phyloP scores from a whole-genome alignment of 2,329 filamentous ascomycete species.

The Ophiostoma piceae region DNA sequence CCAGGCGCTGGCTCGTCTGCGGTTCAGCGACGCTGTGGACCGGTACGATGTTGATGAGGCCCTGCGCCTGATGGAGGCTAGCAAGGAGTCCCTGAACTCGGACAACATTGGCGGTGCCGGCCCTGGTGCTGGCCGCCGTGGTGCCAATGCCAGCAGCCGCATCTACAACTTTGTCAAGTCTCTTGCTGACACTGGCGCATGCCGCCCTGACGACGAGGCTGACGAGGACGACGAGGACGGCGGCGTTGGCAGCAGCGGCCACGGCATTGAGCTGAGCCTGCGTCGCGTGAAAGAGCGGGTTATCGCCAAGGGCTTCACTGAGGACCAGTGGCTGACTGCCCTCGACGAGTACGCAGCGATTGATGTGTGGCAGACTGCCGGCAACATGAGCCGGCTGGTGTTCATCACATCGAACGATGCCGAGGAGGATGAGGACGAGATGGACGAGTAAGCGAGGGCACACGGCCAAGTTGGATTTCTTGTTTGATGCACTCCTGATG shows the following conservation, averaged over 20 bases:
- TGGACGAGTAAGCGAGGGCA: constrained; percentile 36
- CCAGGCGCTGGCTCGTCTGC: constrained; percentile 85
- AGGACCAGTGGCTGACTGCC: constrained; percentile 81
- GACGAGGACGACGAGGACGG: constrained; percentile 52
- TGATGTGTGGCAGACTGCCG: constrained; percentile 79
- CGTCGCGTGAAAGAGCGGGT: constrained; percentile 85
- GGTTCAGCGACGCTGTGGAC: constrained; percentile 78
- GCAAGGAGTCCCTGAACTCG: constrained; percentile 85
- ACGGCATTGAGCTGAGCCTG: constrained; percentile 69
- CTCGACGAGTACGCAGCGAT: constrained; percentile 84
- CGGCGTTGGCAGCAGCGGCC: constrained; percentile 35
- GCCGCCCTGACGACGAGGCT: constrained; percentile 63
- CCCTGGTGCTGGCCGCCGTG: constrained; percentile 50
- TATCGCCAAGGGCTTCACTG: constrained; percentile 92
- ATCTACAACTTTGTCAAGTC: constrained; percentile 93
- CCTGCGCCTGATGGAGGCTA: constrained; percentile 82
- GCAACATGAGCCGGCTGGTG: constrained; percentile 63
- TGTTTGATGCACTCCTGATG: background rate
- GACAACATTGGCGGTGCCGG: constrained; percentile 54
- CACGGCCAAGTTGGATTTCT: background rate
- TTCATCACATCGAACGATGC: constrained; percentile 60
- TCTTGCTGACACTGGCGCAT: constrained; percentile 80
- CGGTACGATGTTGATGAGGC: constrained; percentile 96
- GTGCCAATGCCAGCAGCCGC: constrained; percentile 75
- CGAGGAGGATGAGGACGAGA: constrained; percentile 41